These are phyloP conservation scores for Flaveria ramosissima DNA, from an alignment of 129 eudicot species.

Conservation along the genomic window DNA sequence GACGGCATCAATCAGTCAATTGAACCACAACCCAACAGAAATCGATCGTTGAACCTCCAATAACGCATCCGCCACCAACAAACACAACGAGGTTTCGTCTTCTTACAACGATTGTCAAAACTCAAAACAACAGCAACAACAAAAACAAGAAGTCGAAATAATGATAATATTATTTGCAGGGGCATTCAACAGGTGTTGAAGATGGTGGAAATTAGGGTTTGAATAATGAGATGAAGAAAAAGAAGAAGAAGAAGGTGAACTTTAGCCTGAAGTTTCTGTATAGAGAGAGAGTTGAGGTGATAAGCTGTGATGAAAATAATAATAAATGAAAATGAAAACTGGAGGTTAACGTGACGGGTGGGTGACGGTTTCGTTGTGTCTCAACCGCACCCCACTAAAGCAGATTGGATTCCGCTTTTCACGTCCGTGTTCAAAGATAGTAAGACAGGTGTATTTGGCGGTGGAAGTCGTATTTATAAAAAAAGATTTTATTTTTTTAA, in stretches of 20 bases:
- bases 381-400: constrained; percentile 38
- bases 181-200: constrained; percentile 18
- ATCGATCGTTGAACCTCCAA: constrained; percentile 21
- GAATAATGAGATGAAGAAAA: constrained; percentile 15
- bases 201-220: constrained; percentile 23
- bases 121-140: no score
- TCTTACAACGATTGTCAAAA: no score
- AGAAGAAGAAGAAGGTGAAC: constrained; percentile 12
- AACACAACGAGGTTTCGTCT: neutral
- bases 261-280: no score
- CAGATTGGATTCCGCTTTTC: constrained; percentile 34
- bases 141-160: no score
- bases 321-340: neutral
- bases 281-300: constrained; percentile 33
- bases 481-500: no score
- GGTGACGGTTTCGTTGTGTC: constrained; percentile 31
- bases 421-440: constrained; percentile 40
- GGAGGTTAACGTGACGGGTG: constrained; percentile 21
- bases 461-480: no score
- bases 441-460: neutral
- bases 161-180: neutral
- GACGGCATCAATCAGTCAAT: constrained; percentile 83
- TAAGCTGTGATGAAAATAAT: constrained; percentile 31
- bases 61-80: constrained; percentile 13
- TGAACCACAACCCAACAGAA: neutral